A percentile compares a stretch with the other conserved stretches of the same genome.
These are phyloP conservation scores for Platanthera zijinensis DNA, from an alignment of 106 monocot genomes.

Conservation along the genomic window DNA sequence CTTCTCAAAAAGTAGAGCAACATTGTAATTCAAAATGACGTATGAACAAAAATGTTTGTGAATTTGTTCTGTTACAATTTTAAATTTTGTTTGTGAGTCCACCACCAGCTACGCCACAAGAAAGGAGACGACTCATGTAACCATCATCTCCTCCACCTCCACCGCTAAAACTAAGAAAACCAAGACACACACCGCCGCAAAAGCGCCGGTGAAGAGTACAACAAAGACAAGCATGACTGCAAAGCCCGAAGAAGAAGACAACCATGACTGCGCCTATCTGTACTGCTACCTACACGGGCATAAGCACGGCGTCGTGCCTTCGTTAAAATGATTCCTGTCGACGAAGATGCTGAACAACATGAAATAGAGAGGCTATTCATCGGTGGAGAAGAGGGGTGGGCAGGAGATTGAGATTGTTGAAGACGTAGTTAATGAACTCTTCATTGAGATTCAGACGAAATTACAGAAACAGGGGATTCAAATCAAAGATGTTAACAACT, in stretches of 20 bases:
- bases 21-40: too few species aligned
- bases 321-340: slow-evolving; percentile 33
- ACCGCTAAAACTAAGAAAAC: not conserved
- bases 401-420: slow-evolving; percentile 5
- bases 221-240: too few species aligned
- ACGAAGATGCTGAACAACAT: slow-evolving; percentile 49
- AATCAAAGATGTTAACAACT: not conserved
- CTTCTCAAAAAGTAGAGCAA: too few species aligned
- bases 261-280: slow-evolving; percentile 43
- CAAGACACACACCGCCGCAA: slow-evolving; percentile 12
- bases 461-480: not conserved
- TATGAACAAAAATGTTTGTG: too few species aligned
- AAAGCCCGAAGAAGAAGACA: slow-evolving; percentile 27
- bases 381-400: slow-evolving; percentile 18
- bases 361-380: slow-evolving; percentile 24
- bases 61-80: too few species aligned
- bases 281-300: slow-evolving; percentile 70
- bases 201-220: slow-evolving; percentile 22
- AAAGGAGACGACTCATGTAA: slow-evolving; percentile 28
- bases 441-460: slow-evolving; percentile 50
- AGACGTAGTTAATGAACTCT: slow-evolving; percentile 33
- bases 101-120: slow-evolving; percentile 42
- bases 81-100: too few species aligned
- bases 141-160: not conserved
- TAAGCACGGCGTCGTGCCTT: slow-evolving; percentile 23